phyloP scores from a whole-genome alignment of 768 basidiomycete species.

The Leccinellum luteum region DNA sequence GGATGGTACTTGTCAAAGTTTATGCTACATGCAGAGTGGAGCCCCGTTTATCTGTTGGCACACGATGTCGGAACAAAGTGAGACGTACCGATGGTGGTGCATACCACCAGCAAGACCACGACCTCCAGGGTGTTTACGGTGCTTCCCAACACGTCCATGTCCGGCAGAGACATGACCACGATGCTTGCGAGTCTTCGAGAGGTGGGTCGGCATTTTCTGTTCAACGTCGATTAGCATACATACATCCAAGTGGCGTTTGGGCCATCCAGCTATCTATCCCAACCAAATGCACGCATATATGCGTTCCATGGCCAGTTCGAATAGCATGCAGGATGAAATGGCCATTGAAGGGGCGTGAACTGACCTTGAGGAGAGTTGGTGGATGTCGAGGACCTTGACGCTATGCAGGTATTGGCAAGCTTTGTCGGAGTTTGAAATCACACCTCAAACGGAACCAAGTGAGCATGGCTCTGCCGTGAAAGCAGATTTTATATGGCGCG shows the following conservation, averaged over 20 bases:
- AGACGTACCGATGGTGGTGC: constrained; percentile 93
- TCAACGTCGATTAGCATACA: constrained; percentile 17
- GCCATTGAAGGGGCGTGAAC: constrained; percentile 36
- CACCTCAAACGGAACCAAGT: not conserved
- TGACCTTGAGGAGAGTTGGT: constrained; percentile 65
- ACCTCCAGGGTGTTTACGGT: constrained; percentile 99
- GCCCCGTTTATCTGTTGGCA: not conserved
- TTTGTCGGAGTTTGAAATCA: constrained; percentile 29
- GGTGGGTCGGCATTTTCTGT: constrained; percentile 88
- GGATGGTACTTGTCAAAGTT: constrained; percentile 99
- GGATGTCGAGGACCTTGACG: constrained; percentile 39
- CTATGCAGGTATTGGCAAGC: not conserved
- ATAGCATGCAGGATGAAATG: constrained; percentile 15
- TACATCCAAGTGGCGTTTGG: constrained; percentile 32
- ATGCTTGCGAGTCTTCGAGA: constrained; percentile 98
- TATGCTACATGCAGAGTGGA: constrained; percentile 48
- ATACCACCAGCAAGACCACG: constrained; percentile 99
- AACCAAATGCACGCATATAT: constrained; percentile 13
- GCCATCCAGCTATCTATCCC: constrained; percentile 54
- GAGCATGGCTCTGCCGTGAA: constrained; percentile 40
- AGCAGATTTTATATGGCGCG: constrained; percentile 27
- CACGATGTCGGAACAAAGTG: not conserved
- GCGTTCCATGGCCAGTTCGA: constrained; percentile 6
- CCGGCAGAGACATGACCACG: constrained; percentile 99
- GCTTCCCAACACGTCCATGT: constrained; percentile 99